These are phyloP conservation scores for Gnomoniopsis sp. DNA, from an alignment of 2,329 filamentous ascomycete genomes.

Conservation along the genomic window DNA sequence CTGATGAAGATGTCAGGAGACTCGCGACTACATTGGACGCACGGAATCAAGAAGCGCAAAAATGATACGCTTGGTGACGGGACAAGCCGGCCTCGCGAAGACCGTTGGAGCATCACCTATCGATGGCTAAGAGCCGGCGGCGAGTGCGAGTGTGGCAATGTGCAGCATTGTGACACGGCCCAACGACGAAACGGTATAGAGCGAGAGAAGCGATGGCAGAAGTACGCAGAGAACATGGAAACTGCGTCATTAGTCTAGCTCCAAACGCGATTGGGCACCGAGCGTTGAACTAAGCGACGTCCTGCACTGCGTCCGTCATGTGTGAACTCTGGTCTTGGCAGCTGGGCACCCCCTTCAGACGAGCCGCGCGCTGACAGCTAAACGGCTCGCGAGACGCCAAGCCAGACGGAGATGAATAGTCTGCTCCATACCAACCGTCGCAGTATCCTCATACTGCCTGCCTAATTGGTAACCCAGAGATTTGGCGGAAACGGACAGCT, in stretches of 20 bases:
- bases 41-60: slow-evolving; percentile 30
- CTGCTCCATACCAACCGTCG: too few species aligned
- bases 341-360: too few species aligned
- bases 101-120: slow-evolving; percentile 55
- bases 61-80: slow-evolving; percentile 39
- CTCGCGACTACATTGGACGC: slow-evolving; percentile 46
- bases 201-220: slow-evolving; percentile 49
- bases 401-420: too few species aligned
- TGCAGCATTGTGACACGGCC: slow-evolving; percentile 48
- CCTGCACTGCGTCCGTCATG: too few species aligned
- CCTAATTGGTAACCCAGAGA: too few species aligned
- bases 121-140: slow-evolving; percentile 46
- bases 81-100: slow-evolving; percentile 35
- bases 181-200: slow-evolving; percentile 42
- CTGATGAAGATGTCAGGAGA: slow-evolving; percentile 50
- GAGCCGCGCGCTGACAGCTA: too few species aligned
- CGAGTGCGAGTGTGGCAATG: slow-evolving; percentile 48
- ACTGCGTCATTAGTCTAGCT: neutral
- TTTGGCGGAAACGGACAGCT: too few species aligned
- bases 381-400: too few species aligned
- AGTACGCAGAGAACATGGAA: slow-evolving; percentile 17
- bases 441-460: too few species aligned
- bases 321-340: neutral
- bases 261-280: neutral
- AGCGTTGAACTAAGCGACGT: neutral